Evolutionary conservation across 345 rosid species (phyloP).

Genomic region (Cardiospermum halicacabum): DNA sequence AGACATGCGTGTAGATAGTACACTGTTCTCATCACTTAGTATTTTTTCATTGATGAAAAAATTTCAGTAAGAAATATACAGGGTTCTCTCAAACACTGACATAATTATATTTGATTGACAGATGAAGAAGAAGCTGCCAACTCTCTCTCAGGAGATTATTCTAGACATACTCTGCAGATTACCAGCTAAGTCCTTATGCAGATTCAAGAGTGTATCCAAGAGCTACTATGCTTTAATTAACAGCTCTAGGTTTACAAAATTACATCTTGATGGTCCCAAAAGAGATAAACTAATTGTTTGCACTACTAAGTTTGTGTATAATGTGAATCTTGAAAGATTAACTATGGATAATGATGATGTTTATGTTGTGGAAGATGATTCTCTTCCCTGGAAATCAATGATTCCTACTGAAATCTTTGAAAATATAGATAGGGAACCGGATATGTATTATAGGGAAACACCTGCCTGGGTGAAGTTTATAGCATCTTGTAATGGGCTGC

Average conservation of each 20-base stretch:
- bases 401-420: not conserved
- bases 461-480: too few species aligned
- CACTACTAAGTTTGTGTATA: not conserved
- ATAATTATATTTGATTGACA: too few species aligned
- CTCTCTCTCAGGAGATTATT: not conserved
- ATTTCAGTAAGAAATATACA: too few species aligned
- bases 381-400: too few species aligned
- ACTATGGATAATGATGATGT: not conserved
- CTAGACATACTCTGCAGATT: not conserved
- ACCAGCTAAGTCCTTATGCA: not conserved
- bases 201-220: not conserved
- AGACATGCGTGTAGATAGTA: too few species aligned
- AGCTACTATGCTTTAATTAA: not conserved
- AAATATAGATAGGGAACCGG: too few species aligned
- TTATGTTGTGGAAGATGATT: not conserved
- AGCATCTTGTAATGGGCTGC: not conserved
- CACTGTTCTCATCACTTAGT: too few species aligned
- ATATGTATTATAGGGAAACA: too few species aligned
- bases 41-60: too few species aligned
- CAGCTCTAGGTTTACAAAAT: not conserved
- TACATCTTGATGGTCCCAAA: not conserved
- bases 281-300: not conserved
- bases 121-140: too few species aligned
- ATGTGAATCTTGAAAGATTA: not conserved
- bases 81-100: too few species aligned